phyloP scores from a whole-genome alignment of 192 early-diverging fungal species.

The Gamsiella multidivaricata region DNA sequence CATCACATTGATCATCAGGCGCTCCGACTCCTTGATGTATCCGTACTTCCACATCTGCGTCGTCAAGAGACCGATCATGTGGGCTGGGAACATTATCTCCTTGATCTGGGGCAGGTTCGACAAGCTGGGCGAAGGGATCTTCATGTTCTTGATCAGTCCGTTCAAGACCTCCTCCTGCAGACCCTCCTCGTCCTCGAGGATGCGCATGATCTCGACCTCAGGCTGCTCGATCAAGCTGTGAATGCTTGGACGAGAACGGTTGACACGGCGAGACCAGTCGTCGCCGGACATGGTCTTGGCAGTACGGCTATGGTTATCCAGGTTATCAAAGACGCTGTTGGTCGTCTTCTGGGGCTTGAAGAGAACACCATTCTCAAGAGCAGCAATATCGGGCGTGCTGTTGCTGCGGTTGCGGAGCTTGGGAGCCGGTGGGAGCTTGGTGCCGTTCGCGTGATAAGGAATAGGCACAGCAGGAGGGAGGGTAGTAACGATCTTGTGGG shows the following conservation, averaged over 20 bases:
- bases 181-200: constrained; percentile 70
- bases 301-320: constrained; percentile 49
- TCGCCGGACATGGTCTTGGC: constrained; percentile 52
- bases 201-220: constrained; percentile 65
- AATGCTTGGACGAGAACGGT: constrained; percentile 46
- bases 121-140: constrained; percentile 87
- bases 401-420: constrained; percentile 45
- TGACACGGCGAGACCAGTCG: constrained; percentile 48
- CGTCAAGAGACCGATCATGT: constrained; percentile 87
- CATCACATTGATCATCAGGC: constrained; percentile 89
- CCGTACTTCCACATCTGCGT: constrained; percentile 91
- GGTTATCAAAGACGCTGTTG: constrained; percentile 52
- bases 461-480: constrained; percentile 33
- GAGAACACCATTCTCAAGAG: constrained; percentile 37
- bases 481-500: constrained; percentile 36
- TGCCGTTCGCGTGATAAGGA: constrained; percentile 22
- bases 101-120: constrained; percentile 81
- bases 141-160: constrained; percentile 88
- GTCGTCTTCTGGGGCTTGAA: constrained; percentile 50
- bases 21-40: constrained; percentile 83
- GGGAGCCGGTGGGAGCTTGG: constrained; percentile 5
- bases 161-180: constrained; percentile 87
- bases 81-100: constrained; percentile 97
- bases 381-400: constrained; percentile 49
- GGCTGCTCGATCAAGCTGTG: constrained; percentile 52